Evolutionary conservation across 2,329 filamentous ascomycete species (phyloP).

Genomic region (Dendryphion nanum): DNA sequence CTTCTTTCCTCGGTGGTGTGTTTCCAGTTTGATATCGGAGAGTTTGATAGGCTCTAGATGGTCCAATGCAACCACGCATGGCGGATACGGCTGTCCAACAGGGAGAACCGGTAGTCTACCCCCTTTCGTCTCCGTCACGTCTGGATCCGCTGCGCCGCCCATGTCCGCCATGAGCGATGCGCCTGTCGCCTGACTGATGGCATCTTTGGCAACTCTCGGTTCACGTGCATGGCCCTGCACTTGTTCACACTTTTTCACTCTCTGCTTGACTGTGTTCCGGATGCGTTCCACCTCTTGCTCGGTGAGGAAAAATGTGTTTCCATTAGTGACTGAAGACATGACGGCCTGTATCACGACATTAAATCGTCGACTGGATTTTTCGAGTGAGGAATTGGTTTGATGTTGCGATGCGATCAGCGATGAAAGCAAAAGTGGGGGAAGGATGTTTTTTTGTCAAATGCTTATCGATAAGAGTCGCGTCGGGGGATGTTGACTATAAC

Average conservation of each 20-base stretch:
- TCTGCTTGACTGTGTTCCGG: conserved; percentile 18
- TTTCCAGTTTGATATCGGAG: conserved; percentile 38
- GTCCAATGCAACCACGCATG: conserved; percentile 14
- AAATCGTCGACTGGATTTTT: too few species aligned
- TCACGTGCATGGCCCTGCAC: conserved; percentile 13
- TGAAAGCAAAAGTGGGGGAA: too few species aligned
- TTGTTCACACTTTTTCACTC: conserved; percentile 16
- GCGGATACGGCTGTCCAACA: conserved; percentile 23
- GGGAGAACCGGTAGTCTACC: conserved; percentile 16
- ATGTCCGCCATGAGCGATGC: conserved; percentile 32
- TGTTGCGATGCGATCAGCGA: too few species aligned
- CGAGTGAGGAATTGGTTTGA: too few species aligned
- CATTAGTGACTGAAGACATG: too few species aligned
- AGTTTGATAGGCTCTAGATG: conserved; percentile 27
- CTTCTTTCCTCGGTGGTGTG: conserved; percentile 41
- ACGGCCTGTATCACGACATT: too few species aligned
- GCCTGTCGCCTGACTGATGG: conserved; percentile 26
- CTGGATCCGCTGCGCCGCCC: conserved; percentile 21
- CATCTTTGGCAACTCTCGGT: conserved; percentile 19
- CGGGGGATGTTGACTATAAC: too few species aligned
- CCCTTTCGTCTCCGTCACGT: conserved; percentile 9
- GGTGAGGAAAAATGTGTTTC: conserved; percentile 25
- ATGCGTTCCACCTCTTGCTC: conserved; percentile 28
- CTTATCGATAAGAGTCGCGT: too few species aligned
- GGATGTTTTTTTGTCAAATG: too few species aligned